These are phyloP conservation scores for Pyronema domesticum DNA, from an alignment of 495 filamentous ascomycete genomes.

Conservation along the genomic window DNA sequence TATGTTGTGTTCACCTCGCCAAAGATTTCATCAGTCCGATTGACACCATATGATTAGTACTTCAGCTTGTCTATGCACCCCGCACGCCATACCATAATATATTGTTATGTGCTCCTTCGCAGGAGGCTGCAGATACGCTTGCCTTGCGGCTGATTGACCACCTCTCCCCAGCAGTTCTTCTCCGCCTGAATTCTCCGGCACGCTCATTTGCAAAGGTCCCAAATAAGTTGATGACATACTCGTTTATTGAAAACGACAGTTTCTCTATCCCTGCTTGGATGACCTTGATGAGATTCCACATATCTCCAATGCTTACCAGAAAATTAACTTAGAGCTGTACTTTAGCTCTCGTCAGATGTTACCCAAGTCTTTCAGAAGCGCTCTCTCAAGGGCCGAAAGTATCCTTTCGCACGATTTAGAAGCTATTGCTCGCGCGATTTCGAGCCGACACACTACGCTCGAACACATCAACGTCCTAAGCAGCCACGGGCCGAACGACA, in stretches of 20 bases:
- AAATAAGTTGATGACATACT: slow-evolving; percentile 30
- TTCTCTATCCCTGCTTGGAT: slow-evolving; percentile 34
- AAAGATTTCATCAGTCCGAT: slow-evolving; percentile 1
- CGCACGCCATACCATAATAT: slow-evolving; percentile 27
- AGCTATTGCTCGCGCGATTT: no score
- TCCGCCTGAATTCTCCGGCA: slow-evolving; percentile 33
- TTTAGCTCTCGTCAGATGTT: no score
- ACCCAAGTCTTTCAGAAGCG: no score
- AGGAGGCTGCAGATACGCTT: slow-evolving; percentile 38
- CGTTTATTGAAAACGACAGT: slow-evolving; percentile 29
- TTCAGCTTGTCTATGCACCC: slow-evolving; percentile 23
- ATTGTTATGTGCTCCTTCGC: slow-evolving; percentile 39
- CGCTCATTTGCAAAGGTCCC: slow-evolving; percentile 35
- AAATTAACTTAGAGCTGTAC: no score
- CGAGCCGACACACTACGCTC: no score
- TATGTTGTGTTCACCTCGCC: slow-evolving; percentile 23
- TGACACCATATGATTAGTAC: slow-evolving; percentile 8
- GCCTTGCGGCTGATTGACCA: slow-evolving; percentile 30
- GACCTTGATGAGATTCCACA: slow-evolving; percentile 32
- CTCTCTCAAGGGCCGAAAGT: no score
- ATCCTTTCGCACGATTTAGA: no score
- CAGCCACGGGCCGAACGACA: no score
- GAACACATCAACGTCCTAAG: no score
- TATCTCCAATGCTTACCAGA: no score
- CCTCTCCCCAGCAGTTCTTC: slow-evolving; percentile 28